A percentile compares a stretch with the other conserved stretches of the same genome.
These are phyloP conservation scores for Secale cereale DNA, from an alignment of 176 grass and related monocot genomes.

Conservation along the genomic window DNA sequence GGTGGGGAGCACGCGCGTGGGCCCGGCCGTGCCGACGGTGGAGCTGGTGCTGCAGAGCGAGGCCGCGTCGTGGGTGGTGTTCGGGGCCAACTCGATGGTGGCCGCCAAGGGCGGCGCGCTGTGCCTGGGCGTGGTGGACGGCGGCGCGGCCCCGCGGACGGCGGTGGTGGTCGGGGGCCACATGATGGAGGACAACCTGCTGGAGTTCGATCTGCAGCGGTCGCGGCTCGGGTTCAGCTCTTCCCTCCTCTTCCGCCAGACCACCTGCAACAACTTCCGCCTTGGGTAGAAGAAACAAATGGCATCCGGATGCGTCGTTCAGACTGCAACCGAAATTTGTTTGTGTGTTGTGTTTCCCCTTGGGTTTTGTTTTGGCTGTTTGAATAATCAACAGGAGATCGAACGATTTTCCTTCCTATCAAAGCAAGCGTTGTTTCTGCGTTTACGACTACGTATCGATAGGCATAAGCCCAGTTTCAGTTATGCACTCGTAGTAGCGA, in stretches of 20 bases:
- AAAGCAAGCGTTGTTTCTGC: neutral
- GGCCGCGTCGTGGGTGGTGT: slow-evolving; percentile 50
- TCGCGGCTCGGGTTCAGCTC: slow-evolving; percentile 73
- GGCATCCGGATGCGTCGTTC: neutral
- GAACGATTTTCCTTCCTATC: neutral
- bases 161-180: slow-evolving; percentile 65
- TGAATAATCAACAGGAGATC: neutral
- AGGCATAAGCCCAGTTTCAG: neutral
- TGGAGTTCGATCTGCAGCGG: slow-evolving; percentile 59
- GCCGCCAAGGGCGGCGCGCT: slow-evolving; percentile 18
- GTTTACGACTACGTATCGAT: neutral
- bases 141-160: slow-evolving; percentile 39
- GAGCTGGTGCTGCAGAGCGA: slow-evolving; percentile 56
- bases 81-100: slow-evolving; percentile 78
- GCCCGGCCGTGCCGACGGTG: slow-evolving; percentile 55
- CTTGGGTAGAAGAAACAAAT: slow-evolving; percentile 39
- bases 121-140: slow-evolving; percentile 73
- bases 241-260: slow-evolving; percentile 47
- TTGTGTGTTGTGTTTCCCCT: neutral
- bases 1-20: slow-evolving; percentile 46
- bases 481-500: neutral
- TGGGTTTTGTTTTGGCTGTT: neutral
- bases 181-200: slow-evolving; percentile 80
- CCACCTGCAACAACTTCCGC: slow-evolving; percentile 59
- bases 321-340: neutral